Conservation (phyloP, 768 basidiomycete species). For the Leccinum disarticulatum region DNA sequence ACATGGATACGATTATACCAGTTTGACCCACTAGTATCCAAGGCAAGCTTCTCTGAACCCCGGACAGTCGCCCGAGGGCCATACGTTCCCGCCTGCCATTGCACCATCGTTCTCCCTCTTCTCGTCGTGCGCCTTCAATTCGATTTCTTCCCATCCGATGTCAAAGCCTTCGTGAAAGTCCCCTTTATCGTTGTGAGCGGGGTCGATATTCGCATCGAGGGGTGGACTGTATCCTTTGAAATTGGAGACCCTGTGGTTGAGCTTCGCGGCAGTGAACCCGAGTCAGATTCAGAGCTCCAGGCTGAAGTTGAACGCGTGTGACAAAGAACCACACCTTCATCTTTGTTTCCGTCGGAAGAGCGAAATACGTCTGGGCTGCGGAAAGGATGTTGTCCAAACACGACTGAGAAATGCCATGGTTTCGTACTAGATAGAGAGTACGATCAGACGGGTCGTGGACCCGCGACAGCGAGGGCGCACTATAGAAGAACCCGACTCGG, state of each 20-base stretch:
- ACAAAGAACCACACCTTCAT: slow-evolving; percentile 48
- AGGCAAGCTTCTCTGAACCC: slow-evolving; percentile 61
- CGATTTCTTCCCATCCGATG: slow-evolving; percentile 67
- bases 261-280: slow-evolving; percentile 36
- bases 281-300: not conserved
- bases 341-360: slow-evolving; percentile 60
- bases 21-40: slow-evolving; percentile 59
- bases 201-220: slow-evolving; percentile 72
- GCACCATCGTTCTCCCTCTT: slow-evolving; percentile 44
- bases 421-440: slow-evolving; percentile 53
- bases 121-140: slow-evolving; percentile 26
- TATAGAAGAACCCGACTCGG: slow-evolving; percentile 84
- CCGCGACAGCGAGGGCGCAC: slow-evolving; percentile 34
- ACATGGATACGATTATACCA: slow-evolving; percentile 17
- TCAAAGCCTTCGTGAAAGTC: slow-evolving; percentile 93
- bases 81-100: slow-evolving; percentile 75
- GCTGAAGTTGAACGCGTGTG: not conserved
- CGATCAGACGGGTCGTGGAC: not conserved
- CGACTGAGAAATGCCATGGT: slow-evolving; percentile 67
- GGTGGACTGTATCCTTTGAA: slow-evolving; percentile 79
- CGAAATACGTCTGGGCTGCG: slow-evolving; percentile 63
- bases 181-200: slow-evolving; percentile 60
- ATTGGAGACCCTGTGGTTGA: slow-evolving; percentile 65
- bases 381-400: slow-evolving; percentile 46
- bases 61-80: slow-evolving; percentile 64